These are phyloP conservation scores for Areca catechu DNA, from an alignment of 176 grass and related monocot species.

Conservation along the genomic window DNA sequence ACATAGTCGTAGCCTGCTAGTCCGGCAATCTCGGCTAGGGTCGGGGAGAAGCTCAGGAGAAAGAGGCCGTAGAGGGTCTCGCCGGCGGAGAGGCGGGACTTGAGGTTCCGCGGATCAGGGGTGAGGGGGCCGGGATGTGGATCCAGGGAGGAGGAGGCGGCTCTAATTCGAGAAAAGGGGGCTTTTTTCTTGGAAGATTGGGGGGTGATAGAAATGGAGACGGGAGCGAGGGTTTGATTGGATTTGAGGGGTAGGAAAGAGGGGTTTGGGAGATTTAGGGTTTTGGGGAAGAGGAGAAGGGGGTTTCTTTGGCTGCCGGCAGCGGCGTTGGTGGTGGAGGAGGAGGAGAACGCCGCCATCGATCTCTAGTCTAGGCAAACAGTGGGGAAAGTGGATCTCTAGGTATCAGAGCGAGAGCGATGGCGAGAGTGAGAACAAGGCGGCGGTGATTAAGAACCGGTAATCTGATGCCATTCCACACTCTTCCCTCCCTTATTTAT, in stretches of 20 bases:
- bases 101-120: constrained; percentile 28
- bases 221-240: constrained; percentile 9
- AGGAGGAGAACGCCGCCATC: constrained; percentile 17
- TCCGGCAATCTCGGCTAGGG: constrained; percentile 71
- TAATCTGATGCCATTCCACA: too few relatives aligned
- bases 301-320: constrained; percentile 9
- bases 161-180: constrained; percentile 10
- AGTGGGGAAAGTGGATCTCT: too few relatives aligned
- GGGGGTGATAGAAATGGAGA: constrained; percentile 3
- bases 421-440: too few relatives aligned
- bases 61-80: constrained; percentile 85
- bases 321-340: constrained; percentile 4
- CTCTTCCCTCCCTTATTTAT: too few relatives aligned
- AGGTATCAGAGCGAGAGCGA: too few relatives aligned
- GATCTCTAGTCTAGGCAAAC: too few relatives aligned
- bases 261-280: constrained; percentile 2
- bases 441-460: too few relatives aligned
- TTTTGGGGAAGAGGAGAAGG: constrained; percentile 13
- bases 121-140: constrained; percentile 20
- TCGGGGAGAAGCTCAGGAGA: constrained; percentile 74
- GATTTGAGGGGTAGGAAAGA: constrained; percentile 9
- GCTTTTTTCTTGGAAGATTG: not conserved
- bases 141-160: constrained; percentile 19
- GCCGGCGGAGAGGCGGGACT: constrained; percentile 51
- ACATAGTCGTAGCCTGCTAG: constrained; percentile 89